A percentile compares a stretch with the other conserved stretches of the same genome.
Conservation (phyloP, 305 asterid genomes). For the Solanum hybrid region DNA sequence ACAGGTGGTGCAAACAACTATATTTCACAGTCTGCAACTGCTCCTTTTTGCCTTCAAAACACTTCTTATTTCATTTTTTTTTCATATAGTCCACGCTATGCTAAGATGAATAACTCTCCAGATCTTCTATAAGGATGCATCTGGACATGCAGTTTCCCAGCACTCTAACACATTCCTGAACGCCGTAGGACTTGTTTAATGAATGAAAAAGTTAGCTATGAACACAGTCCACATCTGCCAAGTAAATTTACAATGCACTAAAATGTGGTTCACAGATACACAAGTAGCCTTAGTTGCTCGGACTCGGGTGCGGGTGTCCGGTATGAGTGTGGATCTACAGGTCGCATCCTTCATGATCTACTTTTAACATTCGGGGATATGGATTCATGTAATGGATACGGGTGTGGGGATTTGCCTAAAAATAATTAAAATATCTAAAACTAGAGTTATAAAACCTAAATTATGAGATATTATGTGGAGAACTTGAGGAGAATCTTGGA, state of each 20-base stretch:
- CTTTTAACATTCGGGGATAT: no score
- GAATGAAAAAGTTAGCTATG: background rate
- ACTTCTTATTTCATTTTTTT: background rate
- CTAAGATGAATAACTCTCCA: background rate
- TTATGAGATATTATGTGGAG: background rate
- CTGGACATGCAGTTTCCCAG: background rate
- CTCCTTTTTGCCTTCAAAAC: background rate
- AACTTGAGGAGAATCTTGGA: background rate
- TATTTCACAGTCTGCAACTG: background rate
- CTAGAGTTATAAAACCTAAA: background rate
- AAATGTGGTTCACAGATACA: background rate
- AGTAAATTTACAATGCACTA: background rate
- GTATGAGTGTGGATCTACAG: background rate
- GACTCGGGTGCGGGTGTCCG: background rate
- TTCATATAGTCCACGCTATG: background rate
- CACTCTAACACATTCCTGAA: background rate
- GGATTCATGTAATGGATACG: background rate
- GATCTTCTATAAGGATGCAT: background rate
- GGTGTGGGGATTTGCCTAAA: background rate
- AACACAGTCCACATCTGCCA: background rate
- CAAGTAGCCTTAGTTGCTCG: background rate
- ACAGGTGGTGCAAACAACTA: background rate
- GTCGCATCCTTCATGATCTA: background rate
- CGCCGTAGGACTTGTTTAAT: background rate
- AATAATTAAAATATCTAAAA: no score